Base-by-base conservation (phyloP, 768 basidiomycete genomes). In the Xanthoconium purpureum region DNA sequence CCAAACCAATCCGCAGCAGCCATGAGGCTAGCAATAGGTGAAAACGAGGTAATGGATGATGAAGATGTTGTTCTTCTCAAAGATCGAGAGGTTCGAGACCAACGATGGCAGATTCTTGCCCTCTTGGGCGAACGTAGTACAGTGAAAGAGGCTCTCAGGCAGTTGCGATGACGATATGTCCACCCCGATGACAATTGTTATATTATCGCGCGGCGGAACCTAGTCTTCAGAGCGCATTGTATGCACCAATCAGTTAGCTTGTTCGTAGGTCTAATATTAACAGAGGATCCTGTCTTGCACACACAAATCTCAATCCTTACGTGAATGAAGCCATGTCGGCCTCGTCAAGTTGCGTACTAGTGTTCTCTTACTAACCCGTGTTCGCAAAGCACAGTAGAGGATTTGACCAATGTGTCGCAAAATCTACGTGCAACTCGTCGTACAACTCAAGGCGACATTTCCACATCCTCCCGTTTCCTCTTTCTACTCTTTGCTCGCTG, bases 1-100 rank as follows among this genome's bases (percentile, higher is more conserved):
- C 90, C 90, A 12, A 88, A 89, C 65, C 82, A 81, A 54, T 88
- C 87, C 33, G 90, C 90, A 12, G 83, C 88, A 18, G 90, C 89
- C 14, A 83, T 85, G 81, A 83, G 83, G 15, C 76, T 91, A 18
- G 80, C 84, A 10, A 66, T 80, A 44, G 81, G 83, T 14, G 82
- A 81, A 29, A 79, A 79, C 32, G 80, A 82, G 30, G 59, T 65
- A 17, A 62, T 71, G 33, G 66, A 80, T 24, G 77, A 80, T 47
- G 78, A 80, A 57, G 78, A 84, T 53, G 66, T 80, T 24, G 68
- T 73, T 5, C 65, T 85, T 15, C 71, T 88, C 42, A 84, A 84
- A 66, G 81, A 86, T 59, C 75, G 83, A 20, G 85, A 89, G 58
- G 81, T 84, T 17, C 74, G 80, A 47, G 87, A 91, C 71, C 82